These are phyloP conservation scores for Vitis rotundifolia DNA, from an alignment of 164 flowering plant genomes.

Conservation along the genomic window DNA sequence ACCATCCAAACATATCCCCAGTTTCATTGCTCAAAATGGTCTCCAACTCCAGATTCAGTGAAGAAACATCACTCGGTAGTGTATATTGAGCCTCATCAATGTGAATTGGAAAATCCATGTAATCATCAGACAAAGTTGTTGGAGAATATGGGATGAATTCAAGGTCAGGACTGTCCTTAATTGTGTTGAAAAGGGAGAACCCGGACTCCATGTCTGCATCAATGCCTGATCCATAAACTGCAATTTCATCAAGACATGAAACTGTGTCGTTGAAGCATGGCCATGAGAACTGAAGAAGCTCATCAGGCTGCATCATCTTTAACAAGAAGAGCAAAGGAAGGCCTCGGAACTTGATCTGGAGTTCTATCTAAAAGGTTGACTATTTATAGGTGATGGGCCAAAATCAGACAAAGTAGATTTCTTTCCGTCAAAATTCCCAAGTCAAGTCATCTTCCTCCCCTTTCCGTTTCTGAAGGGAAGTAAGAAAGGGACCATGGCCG, in stretches of 20 bases:
- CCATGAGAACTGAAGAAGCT: constrained; percentile 27
- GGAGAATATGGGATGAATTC: constrained; percentile 14
- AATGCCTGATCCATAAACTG: constrained; percentile 13
- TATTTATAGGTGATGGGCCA: no score
- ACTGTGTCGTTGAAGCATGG: constrained; percentile 17
- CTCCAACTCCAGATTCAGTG: constrained; percentile 12
- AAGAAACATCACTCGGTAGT: constrained; percentile 11
- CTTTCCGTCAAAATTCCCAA: background rate
- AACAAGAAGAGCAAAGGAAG: no score
- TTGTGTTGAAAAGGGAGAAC: constrained; percentile 22
- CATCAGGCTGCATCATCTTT: constrained; percentile 31
- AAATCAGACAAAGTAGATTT: no score
- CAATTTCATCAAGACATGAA: constrained; percentile 15
- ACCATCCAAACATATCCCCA: constrained; percentile 10
- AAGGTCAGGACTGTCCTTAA: constrained; percentile 19
- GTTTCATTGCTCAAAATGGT: constrained; percentile 4
- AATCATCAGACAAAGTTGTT: constrained; percentile 4
- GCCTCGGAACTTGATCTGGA: no score
- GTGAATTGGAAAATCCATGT: background rate
- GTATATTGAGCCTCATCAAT: constrained; percentile 1
- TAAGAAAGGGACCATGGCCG: constrained; percentile 2
- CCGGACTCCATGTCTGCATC: constrained; percentile 16
- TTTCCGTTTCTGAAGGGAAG: background rate
- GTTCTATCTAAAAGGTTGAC: no score
- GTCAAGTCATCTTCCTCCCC: background rate